Conservation (phyloP, 306 rosid species). For the Pterocarpus macrocarpus region DNA sequence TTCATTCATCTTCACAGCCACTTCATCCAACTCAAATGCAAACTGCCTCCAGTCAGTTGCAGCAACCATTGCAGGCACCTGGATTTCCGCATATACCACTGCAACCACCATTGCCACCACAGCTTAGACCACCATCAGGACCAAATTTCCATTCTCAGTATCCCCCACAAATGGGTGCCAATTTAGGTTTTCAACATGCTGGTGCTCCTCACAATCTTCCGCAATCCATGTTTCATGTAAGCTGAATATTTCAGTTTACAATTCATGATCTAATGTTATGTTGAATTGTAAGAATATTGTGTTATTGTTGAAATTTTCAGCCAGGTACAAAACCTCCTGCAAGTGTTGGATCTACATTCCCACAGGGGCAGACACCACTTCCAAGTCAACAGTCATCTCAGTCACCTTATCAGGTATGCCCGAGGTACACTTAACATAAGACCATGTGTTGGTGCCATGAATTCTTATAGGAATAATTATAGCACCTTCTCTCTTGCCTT, state of each 20-base stretch:
- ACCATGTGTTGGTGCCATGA: background rate
- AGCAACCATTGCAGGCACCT: slow-evolving; percentile 72
- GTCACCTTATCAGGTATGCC: slow-evolving; percentile 76
- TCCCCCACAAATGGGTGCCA: slow-evolving; percentile 75
- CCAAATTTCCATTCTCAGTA: slow-evolving; percentile 78
- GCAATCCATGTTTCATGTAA: slow-evolving; percentile 89
- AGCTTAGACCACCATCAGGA: slow-evolving; percentile 71
- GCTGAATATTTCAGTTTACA: slow-evolving; percentile 52
- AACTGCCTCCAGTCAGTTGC: slow-evolving; percentile 67
- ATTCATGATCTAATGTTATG: slow-evolving; percentile 30
- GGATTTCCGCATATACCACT: slow-evolving; percentile 76
- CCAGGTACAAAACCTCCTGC: slow-evolving; percentile 75
- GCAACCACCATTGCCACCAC: slow-evolving; percentile 85
- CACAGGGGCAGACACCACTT: slow-evolving; percentile 71
- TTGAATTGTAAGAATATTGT: slow-evolving; percentile 28
- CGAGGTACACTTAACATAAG: slow-evolving; percentile 7
- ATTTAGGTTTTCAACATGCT: slow-evolving; percentile 74
- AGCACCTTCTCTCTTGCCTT: too few species aligned
- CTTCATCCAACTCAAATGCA: slow-evolving; percentile 77
- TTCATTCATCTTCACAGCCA: slow-evolving; percentile 77
- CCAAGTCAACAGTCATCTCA: slow-evolving; percentile 79
- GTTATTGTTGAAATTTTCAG: slow-evolving; percentile 60
- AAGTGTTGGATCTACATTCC: slow-evolving; percentile 70
- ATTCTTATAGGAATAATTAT: slow-evolving; percentile 14
- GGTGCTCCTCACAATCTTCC: slow-evolving; percentile 76